Evolutionary conservation across 208 protist genomes (phyloP).

Genomic region (Lotmaria passim): DNA sequence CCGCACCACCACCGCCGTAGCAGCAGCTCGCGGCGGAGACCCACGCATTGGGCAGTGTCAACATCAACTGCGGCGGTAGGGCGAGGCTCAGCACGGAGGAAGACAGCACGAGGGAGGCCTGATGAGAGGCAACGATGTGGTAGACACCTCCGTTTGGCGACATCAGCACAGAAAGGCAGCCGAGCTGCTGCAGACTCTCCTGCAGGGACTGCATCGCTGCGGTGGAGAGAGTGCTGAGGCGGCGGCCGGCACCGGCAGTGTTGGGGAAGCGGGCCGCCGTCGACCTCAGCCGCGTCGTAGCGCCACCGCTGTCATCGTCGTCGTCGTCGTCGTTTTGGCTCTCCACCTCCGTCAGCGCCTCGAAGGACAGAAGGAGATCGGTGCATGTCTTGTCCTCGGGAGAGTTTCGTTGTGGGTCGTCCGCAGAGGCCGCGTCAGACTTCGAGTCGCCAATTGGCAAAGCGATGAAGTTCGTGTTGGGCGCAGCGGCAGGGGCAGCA

Average conservation of each 20-base stretch:
- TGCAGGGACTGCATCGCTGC: conserved; percentile 16
- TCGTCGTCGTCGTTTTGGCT: not conserved
- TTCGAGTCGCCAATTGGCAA: not conserved
- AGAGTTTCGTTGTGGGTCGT: not conserved
- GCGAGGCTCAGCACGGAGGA: conserved; percentile 28
- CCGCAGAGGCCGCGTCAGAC: not conserved
- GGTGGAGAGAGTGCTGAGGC: not conserved
- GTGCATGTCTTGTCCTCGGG: conserved; percentile 4
- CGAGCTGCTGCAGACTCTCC: conserved; percentile 8
- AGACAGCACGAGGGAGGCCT: conserved; percentile 12
- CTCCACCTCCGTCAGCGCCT: conserved; percentile 10
- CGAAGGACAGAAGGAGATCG: conserved; percentile 18
- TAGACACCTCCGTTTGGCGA: conserved; percentile 18
- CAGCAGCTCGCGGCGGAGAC: not conserved
- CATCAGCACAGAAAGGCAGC: conserved; percentile 21
- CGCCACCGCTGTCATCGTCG: not conserved
- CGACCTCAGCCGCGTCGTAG: not conserved
- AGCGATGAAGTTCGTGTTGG: not conserved
- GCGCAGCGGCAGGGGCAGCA: not conserved
- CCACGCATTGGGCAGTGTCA: not conserved
- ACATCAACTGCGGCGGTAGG: conserved; percentile 13
- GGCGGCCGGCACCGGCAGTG: not conserved
- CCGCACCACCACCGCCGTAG: not conserved
- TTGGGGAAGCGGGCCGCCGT: not conserved
- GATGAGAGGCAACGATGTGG: conserved; percentile 24